These are phyloP conservation scores for Zopfia rhizophila DNA, from an alignment of 2,329 filamentous ascomycete species.

Conservation along the genomic window DNA sequence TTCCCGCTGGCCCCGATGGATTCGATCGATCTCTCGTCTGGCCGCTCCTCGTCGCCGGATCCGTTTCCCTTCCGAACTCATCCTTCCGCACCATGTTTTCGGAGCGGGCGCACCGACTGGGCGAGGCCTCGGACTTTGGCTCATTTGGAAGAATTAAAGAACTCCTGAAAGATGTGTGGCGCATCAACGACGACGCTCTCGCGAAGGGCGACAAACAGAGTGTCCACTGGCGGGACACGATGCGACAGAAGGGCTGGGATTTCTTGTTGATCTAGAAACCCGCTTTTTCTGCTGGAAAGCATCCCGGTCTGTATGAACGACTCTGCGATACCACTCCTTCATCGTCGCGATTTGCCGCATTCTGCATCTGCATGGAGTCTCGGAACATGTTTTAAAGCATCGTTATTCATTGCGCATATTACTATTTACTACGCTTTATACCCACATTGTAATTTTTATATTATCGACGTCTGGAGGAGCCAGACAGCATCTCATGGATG, in stretches of 20 bases:
- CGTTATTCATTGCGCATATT: conserved; percentile 51
- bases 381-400: conserved; percentile 31
- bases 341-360: conserved; percentile 17
- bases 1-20: conserved; percentile 82
- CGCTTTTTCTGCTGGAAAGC: conserved; percentile 45
- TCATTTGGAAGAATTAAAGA: conserved; percentile 85
- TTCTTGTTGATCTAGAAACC: conserved; percentile 80
- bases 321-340: conserved; percentile 36
- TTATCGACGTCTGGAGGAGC: conserved; percentile 29
- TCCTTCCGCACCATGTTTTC: conserved; percentile 81
- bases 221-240: conserved; percentile 94
- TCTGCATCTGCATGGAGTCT: conserved; percentile 14
- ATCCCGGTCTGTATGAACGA: conserved; percentile 48
- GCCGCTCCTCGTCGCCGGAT: conserved; percentile 90
- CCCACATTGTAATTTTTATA: conserved; percentile 52
- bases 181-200: conserved; percentile 72
- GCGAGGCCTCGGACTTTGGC: conserved; percentile 80
- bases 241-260: conserved; percentile 91
- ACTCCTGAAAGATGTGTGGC: conserved; percentile 86
- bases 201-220: conserved; percentile 66
- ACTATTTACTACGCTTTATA: conserved; percentile 49
- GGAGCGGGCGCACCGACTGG: conserved; percentile 78
- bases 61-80: conserved; percentile 77
- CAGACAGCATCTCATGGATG: conserved; percentile 38
- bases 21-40: conserved; percentile 93